A percentile compares a stretch with the other conserved stretches of the same genome.
phyloP scores from a whole-genome alignment of 805 yeast genomes.

The Yamadazyma sp. region DNA sequence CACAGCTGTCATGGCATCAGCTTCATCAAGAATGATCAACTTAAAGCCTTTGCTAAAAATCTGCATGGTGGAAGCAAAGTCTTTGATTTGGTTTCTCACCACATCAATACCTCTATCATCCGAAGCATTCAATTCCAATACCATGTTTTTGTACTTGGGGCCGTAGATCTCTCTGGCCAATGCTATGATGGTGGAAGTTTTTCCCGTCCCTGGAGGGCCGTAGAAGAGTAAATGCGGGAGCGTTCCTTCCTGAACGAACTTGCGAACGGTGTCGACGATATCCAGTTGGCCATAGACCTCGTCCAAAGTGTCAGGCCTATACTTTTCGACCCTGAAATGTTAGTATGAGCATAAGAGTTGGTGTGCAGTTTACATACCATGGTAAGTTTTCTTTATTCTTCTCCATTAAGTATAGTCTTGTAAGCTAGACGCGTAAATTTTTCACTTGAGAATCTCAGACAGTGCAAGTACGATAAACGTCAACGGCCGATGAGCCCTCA shows the following conservation, averaged over 20 bases:
- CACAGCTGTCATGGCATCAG: constrained; percentile 89
- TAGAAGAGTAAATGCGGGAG: constrained; percentile 91
- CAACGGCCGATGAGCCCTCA: no score
- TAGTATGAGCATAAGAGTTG: constrained; percentile 9
- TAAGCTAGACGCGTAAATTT: constrained; percentile 1
- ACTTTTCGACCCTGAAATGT: constrained; percentile 77
- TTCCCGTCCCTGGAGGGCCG: constrained; percentile 95
- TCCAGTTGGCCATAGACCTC: constrained; percentile 92
- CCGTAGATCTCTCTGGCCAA: constrained; percentile 84
- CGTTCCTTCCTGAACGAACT: constrained; percentile 77
- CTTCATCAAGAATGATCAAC: constrained; percentile 90
- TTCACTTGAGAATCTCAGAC: no score
- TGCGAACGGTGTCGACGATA: constrained; percentile 79
- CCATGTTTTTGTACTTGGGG: constrained; percentile 77
- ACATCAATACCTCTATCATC: constrained; percentile 98
- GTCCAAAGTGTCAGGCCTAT: constrained; percentile 79
- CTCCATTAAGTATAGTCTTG: constrained; percentile 5
- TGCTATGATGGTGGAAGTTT: constrained; percentile 85
- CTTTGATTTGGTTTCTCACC: constrained; percentile 95
- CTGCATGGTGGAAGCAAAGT: constrained; percentile 93
- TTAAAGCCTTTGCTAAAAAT: constrained; percentile 86
- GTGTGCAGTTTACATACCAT: constrained; percentile 36
- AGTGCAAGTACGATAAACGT: no score
- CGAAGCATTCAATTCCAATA: constrained; percentile 83
- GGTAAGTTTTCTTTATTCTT: constrained; percentile 52